Evolutionary conservation across 805 yeast species (phyloP).

Genomic region (Kluyveromyces siamensis): DNA sequence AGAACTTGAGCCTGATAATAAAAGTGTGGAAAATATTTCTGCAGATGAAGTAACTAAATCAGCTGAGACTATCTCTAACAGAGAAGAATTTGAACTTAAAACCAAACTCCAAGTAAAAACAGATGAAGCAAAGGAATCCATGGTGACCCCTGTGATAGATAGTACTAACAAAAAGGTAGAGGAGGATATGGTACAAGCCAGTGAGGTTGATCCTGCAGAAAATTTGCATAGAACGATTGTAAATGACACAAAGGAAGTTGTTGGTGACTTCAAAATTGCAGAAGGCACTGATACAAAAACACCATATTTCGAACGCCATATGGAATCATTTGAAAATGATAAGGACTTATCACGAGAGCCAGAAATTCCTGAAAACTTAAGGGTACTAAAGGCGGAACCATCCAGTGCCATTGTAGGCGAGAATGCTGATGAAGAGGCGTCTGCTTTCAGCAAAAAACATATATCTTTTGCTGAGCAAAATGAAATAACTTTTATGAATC

Average conservation of each 20-base stretch:
- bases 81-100: neutral
- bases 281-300: too few species aligned
- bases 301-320: too few species aligned
- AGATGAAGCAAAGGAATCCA: neutral
- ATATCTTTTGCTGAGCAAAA: constrained; percentile 15
- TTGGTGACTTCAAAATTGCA: too few species aligned
- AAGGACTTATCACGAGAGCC: neutral
- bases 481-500: constrained; percentile 12
- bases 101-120: neutral
- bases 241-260: too few species aligned
- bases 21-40: constrained; percentile 15
- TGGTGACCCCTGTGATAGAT: too few species aligned
- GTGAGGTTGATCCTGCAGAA: too few species aligned
- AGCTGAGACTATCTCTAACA: neutral
- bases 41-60: neutral
- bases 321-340: too few species aligned
- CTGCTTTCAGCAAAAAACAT: constrained; percentile 8
- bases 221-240: too few species aligned
- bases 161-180: too few species aligned
- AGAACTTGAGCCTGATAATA: constrained; percentile 21
- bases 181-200: too few species aligned
- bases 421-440: neutral
- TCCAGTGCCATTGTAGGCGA: neutral
- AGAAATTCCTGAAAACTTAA: neutral
- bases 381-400: neutral